Base-by-base conservation (phyloP, 257 asterid species). In the Solanum chaucha region DNA sequence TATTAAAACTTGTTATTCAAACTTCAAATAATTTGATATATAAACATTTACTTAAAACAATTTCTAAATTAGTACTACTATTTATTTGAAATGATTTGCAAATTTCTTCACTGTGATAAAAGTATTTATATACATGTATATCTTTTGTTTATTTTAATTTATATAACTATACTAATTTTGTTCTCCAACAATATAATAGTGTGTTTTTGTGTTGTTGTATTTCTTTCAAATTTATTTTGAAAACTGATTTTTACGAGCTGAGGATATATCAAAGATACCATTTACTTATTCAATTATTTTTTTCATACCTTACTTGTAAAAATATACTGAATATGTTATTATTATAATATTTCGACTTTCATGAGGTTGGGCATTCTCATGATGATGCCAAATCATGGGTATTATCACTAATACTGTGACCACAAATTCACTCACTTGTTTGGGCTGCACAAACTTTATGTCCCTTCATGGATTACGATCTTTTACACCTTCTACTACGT, bases 271-370 rank as follows among this genome's bases (percentile, higher is more conserved):
- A 6, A 17, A 15, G 0, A 14, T 48, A 64, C 0, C 0, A 10
- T 64, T 24, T 12, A 64, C 7, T n/a, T 2, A 24, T 10, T 65
- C 20, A 51, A 5, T 51, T 51, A 51, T 3, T 65, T 0, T 15
- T 51, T 24, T 5, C 2, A 2, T 1, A 24, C 0, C 6, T 64
- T 1, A n/a, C 0, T 10, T 22, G 0, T 64, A 5, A 3, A 59
- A 64, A 4, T 24, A 11, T 24, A 65, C 0, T 24, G n/a, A 65
- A n/a, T 11, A 24, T 65, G 0, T 65, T 65, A 24, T 65, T 65
- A 2, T 65, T 24, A 12, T 9, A 48, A 48, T 59, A 22, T 8
- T 5, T 0, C 10, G n/a, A 55, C 15, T 67, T 65, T 28, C 10
- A 4, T 68, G 38, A 13, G 22, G 22, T 68, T 71, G 83, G 36